phyloP scores from a whole-genome alignment of 129 eudicot genomes.

The Flaveria ramosissima region DNA sequence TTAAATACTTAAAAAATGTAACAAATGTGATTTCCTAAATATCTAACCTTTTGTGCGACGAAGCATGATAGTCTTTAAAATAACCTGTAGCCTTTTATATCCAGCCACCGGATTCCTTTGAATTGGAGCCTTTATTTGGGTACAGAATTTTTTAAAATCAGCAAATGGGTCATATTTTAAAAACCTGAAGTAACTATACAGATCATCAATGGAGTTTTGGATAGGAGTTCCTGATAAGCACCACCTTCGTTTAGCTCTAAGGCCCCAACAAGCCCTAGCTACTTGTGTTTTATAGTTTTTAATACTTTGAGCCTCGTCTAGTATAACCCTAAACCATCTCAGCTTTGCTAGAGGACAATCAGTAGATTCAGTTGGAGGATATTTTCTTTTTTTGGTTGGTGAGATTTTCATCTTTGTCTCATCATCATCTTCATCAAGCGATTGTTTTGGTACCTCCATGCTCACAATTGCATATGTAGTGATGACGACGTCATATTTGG shows the following conservation, averaged over 20 bases:
- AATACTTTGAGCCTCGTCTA: constrained; percentile 95
- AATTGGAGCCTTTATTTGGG: constrained; percentile 66
- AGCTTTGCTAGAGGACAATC: constrained; percentile 79
- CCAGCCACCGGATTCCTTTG: constrained; percentile 64
- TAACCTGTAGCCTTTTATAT: constrained; percentile 70
- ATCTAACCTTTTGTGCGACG: constrained; percentile 88
- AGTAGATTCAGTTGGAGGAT: constrained; percentile 47
- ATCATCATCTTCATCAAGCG: constrained; percentile 61
- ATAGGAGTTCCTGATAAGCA: constrained; percentile 96
- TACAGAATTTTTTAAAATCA: constrained; percentile 55
- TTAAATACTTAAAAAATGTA: neutral
- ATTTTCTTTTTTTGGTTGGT: constrained; percentile 61
- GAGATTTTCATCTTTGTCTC: constrained; percentile 40
- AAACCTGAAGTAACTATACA: constrained; percentile 92
- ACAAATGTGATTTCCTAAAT: neutral
- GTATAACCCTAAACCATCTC: constrained; percentile 90
- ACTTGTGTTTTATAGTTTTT: constrained; percentile 82
- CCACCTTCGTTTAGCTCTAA: constrained; percentile 95
- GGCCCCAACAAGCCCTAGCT: constrained; percentile 99
- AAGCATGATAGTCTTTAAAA: constrained; percentile 83
- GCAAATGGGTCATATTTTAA: constrained; percentile 78
- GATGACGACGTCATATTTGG: constrained; percentile 83
- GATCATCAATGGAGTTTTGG: constrained; percentile 89
- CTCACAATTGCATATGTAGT: constrained; percentile 93
- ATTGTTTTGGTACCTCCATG: constrained; percentile 92